phyloP scores from a whole-genome alignment of 2,329 filamentous ascomycete genomes.

The Penicillium freii region DNA sequence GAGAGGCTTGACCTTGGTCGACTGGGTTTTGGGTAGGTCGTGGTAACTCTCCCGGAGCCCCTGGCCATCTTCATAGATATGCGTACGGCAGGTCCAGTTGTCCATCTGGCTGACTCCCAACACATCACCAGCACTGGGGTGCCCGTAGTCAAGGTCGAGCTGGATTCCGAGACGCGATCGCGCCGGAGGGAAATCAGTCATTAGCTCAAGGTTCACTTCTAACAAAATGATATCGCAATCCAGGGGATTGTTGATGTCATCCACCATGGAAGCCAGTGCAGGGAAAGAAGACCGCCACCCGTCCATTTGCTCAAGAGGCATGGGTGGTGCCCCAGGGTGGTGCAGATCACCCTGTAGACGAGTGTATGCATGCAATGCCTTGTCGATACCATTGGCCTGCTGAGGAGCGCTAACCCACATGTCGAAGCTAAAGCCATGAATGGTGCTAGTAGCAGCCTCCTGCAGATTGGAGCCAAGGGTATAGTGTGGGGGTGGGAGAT shows the following conservation, averaged over 20 bases:
- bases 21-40: slow-evolving; percentile 34
- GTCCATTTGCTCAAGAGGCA: slow-evolving; percentile 40
- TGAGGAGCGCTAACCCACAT: slow-evolving; percentile 47
- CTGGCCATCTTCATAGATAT: slow-evolving; percentile 42
- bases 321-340: slow-evolving; percentile 35
- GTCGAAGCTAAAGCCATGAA: slow-evolving; percentile 43
- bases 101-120: slow-evolving; percentile 37
- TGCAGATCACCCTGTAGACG: slow-evolving; percentile 41
- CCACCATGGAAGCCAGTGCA: slow-evolving; percentile 36
- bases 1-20: slow-evolving; percentile 43
- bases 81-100: slow-evolving; percentile 46
- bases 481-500: slow-evolving; percentile 36
- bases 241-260: slow-evolving; percentile 33
- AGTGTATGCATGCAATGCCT: slow-evolving; percentile 47
- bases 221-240: slow-evolving; percentile 46
- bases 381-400: slow-evolving; percentile 37
- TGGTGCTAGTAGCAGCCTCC: slow-evolving; percentile 28
- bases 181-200: slow-evolving; percentile 44
- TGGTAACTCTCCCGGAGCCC: slow-evolving; percentile 33
- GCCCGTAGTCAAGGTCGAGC: slow-evolving; percentile 43
- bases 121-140: slow-evolving; percentile 34
- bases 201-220: slow-evolving; percentile 44
- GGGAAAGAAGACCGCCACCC: slow-evolving; percentile 46
- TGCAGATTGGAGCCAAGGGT: slow-evolving; percentile 36
- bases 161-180: slow-evolving; percentile 44